Base-by-base conservation (phyloP, 2,329 filamentous ascomycete genomes). In the Arthroderma sp. region DNA sequence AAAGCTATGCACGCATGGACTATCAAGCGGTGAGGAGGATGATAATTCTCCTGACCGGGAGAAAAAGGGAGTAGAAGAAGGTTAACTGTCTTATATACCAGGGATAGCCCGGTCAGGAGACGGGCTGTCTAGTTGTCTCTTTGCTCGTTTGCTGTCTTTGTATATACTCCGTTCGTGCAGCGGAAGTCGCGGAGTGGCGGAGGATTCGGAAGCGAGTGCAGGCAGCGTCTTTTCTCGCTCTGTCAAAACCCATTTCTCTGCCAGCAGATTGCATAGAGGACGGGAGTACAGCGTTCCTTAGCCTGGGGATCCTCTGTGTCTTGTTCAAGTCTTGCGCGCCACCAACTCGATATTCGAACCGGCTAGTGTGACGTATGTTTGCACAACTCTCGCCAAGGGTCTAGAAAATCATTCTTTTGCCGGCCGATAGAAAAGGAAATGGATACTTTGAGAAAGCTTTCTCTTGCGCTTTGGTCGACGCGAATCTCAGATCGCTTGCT, bases 361-460 rank as follows among this genome's bases (percentile, higher is more conserved):
- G 28, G 47, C 28, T 51, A 51, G 47, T 51, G 47, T 51, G 47
- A 51, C 47, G 47, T 51, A 51, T 33, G n/a, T 51, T 51, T 51
- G 25, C 25, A 25, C 15, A 13, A 17, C 33, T 25, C 8, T 17
- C 25, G 28, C 28, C 47, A 51, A 51, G 47, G 13, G 28, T 17
- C 47, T 25, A 17, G 28, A 33, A 33, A 17, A 47, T 3, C 13
- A 19, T 23, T 15, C 41, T 31, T n/a, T n/a, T 51, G 23, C 47
- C 47, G 47, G 47, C 47, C 47, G 47, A 51, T 19, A 31, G 47
- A n/a, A n/a, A n/a, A n/a, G n/a, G n/a, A n/a, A n/a, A n/a, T n/a
- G n/a, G n/a, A n/a, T n/a, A n/a, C n/a, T n/a, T n/a, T 13, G 21
- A 1, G 28, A 17, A 9, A 31, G 25, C 25, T 31, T 2, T 51